Conservation (phyloP, 768 basidiomycete species). For the Suillus decipiens region DNA sequence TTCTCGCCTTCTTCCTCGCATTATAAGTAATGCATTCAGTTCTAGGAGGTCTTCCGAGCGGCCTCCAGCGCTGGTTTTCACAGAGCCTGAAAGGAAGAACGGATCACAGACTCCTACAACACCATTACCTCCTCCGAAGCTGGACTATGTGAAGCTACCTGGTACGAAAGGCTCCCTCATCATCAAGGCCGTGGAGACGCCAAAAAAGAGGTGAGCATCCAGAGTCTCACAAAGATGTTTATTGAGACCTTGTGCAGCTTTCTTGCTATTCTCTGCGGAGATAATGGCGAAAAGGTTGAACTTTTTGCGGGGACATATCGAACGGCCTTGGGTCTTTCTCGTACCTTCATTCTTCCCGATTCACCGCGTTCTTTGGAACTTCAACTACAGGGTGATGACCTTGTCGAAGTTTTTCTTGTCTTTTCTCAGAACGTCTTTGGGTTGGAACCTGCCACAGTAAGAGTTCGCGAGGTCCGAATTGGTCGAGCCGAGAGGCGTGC, state of each 20-base stretch:
- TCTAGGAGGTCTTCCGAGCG: slow-evolving; percentile 62
- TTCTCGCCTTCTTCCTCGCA: slow-evolving; percentile 71
- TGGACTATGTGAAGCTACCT: slow-evolving; percentile 91
- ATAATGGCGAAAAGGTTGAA: slow-evolving; percentile 91
- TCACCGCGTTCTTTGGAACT: slow-evolving; percentile 86
- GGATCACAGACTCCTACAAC: slow-evolving; percentile 34
- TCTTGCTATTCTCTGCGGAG: slow-evolving; percentile 90
- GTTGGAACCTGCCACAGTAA: slow-evolving; percentile 88
- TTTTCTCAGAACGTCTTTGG: slow-evolving; percentile 93
- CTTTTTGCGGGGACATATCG: slow-evolving; percentile 90
- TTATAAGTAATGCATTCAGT: slow-evolving; percentile 65
- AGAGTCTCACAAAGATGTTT: slow-evolving; percentile 9
- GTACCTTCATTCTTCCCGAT: slow-evolving; percentile 91
- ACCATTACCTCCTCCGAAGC: slow-evolving; percentile 70
- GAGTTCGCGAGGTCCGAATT: slow-evolving; percentile 91
- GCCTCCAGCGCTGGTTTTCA: slow-evolving; percentile 35
- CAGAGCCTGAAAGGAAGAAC: slow-evolving; percentile 44
- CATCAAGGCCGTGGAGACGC: slow-evolving; percentile 87
- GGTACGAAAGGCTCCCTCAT: slow-evolving; percentile 85
- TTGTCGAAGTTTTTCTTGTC: slow-evolving; percentile 89
- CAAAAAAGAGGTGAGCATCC: slow-evolving; percentile 71
- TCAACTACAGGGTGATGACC: slow-evolving; percentile 88
- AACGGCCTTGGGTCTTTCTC: slow-evolving; percentile 87
- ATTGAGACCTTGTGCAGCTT: slow-evolving; percentile 52
- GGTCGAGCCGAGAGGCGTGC: slow-evolving; percentile 87